Evolutionary conservation across 2,329 filamentous ascomycete species (phyloP), one percentile per base, ranked within the genome.

Genomic region (Domatiomyces globalis): DNA sequence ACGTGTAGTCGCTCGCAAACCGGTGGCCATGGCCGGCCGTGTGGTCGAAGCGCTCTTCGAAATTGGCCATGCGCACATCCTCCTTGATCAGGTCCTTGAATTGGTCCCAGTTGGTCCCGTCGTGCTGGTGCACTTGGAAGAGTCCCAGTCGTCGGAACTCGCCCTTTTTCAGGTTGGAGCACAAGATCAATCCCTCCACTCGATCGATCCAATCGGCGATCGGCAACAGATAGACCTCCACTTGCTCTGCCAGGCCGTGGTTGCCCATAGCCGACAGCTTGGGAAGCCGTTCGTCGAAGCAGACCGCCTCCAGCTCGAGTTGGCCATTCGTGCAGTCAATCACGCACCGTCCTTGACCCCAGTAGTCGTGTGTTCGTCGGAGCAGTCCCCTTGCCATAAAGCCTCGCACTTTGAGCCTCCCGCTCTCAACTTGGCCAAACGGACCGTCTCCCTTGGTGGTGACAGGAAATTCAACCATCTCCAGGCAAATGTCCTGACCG

Each of bases 1-100:
- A 61, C 17, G 58, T 61, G 44, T 57, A 61, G 48, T 61, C 57
- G 51, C 58, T 61, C 7, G 58, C 57, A 52, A 58, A 59, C 57
- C 57, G 59, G 49, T 61, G 58, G 5, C 33, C 33, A 10, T 15
- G 10, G 10, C 10, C 12, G 29, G 8, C 29, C 4, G 29, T 33
- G 48, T 60, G 58, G 51, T 60, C 58, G 45, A 60, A 45, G 25
- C 58, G 44, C 29, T 59, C 58, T 36, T 58, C 54, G 45, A 56
- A 58, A 49, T 61, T 61, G 19, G 52, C 36, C 58, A 61, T 59
- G 18, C 59, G 57, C 19, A 54, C 47, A 42, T 59, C 57, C 15
- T 56, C 57, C 52, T 59, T 61, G 57, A 59, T 59, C 18, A 61
- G 54, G 20, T 51, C 56, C 39, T 55, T 51, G 47, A 61, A 61